Evolutionary conservation across 331 rosid species (phyloP).

Genomic region (Quercus lobata): DNA sequence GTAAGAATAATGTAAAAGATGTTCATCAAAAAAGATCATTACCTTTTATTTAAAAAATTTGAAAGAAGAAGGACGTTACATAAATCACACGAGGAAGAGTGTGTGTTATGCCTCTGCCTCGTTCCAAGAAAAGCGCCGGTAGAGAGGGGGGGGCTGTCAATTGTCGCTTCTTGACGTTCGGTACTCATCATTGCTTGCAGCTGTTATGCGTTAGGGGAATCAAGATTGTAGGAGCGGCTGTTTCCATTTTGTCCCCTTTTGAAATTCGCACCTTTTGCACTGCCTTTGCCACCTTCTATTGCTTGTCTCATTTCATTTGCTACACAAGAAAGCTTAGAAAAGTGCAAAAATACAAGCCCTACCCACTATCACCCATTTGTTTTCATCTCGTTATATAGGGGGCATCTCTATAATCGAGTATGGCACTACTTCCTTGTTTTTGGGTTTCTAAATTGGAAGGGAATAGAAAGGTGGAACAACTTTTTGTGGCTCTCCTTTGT

Average conservation of each 20-base stretch:
- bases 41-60: no score
- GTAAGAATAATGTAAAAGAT: no score
- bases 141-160: constrained; percentile 31
- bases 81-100: background rate
- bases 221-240: constrained; percentile 4
- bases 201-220: background rate
- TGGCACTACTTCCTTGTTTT: background rate
- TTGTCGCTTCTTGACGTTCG: constrained; percentile 12
- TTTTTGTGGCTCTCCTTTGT: background rate
- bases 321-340: background rate
- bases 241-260: constrained; percentile 22
- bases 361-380: background rate
- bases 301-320: background rate
- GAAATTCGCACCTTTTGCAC: constrained; percentile 6
- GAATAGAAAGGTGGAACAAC: background rate
- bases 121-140: constrained; percentile 41
- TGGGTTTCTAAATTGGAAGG: background rate
- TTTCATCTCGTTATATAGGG: background rate
- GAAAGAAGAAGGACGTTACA: background rate
- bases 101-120: background rate
- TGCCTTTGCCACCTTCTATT: background rate
- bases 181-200: constrained; percentile 4
- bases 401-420: background rate
- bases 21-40: no score
- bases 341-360: background rate